Conservation (phyloP, 805 yeast species). For the Myxozyma sirexii region DNA sequence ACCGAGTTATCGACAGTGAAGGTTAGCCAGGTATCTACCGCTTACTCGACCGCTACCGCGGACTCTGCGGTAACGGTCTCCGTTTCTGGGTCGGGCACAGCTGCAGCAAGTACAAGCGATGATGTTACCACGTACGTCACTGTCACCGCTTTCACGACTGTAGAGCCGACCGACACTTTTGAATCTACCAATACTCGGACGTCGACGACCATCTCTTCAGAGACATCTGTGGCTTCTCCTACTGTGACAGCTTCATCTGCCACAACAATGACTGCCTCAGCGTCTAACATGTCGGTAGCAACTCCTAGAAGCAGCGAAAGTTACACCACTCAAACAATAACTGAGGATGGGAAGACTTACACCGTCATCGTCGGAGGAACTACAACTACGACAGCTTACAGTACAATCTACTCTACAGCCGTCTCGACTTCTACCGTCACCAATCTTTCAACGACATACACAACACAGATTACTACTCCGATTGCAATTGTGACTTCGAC, state of each 20-base stretch:
- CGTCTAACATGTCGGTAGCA: neutral
- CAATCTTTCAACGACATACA: neutral
- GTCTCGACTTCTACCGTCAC: conserved; percentile 1
- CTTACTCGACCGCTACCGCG: neutral
- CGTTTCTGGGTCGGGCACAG: neutral
- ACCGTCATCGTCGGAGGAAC: conserved; percentile 7
- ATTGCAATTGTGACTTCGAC: neutral
- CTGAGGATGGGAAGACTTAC: conserved; percentile 4
- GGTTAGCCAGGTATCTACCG: neutral
- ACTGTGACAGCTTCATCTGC: neutral
- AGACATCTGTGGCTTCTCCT: neutral
- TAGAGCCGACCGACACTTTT: neutral
- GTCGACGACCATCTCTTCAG: conserved; percentile 1
- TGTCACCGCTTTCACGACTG: conserved; percentile 12
- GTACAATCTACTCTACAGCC: conserved; percentile 1
- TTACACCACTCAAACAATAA: neutral
- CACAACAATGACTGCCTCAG: neutral
- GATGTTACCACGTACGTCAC: conserved; percentile 12
- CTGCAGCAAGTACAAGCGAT: neutral
- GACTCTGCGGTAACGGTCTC: neutral
- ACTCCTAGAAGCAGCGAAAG: neutral
- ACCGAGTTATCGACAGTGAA: conserved; percentile 5
- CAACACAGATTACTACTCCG: neutral
- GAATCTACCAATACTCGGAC: neutral
- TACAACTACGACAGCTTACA: conserved; percentile 1